Evolutionary conservation across 2,329 filamentous ascomycete species (phyloP), one percentile per base, ranked within the genome.

Genomic region (Exophiala sideris): DNA sequence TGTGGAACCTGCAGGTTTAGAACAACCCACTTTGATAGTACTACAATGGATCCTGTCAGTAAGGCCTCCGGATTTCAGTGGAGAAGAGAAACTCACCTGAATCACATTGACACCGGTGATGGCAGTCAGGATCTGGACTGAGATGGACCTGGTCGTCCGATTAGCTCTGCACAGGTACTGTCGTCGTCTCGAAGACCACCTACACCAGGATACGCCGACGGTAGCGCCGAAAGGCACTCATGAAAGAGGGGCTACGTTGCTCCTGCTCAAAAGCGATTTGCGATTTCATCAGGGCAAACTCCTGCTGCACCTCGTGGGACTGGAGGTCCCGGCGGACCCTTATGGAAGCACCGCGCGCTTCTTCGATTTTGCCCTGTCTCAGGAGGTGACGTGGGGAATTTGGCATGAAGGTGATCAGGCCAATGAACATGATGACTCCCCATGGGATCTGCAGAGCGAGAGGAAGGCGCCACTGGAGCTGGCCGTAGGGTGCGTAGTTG

Each of bases 101-200:
- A 94, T 89, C 75, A 92, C 95, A 81, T 95, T 95, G 74, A 95
- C 87, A 77, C 90, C 89, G 16, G 88, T 91, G 81, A 81, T 61
- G 72, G 89, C 86, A 72, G 89, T 86, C 84, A 89, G 88, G 84
- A 88, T 88, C 76, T 89, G 86, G 33, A 89, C 77, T 20, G 84
- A 84, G 45, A 83, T 86, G 68, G 73, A 81, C 32, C 54, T 56
- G 45, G 5, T 80, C 80, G 24, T 38, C 10, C 45, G 34, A 9
- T 52, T 47, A 47, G 35, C 11, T 18, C 18, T n/a, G 33, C 11
- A 11, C 3, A 33, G 40, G 6, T 12, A 10, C 11, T 29, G 11
- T 9, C 6, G 4, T 33, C 7, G 3, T 24, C 6, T 8, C 16
- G 20, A 32, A 33, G 16, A 40, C 12, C 3, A 51, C 54, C 3